These are phyloP conservation scores for Fusarium haematococcum DNA, from an alignment of 2,329 filamentous ascomycete species.

Conservation along the genomic window DNA sequence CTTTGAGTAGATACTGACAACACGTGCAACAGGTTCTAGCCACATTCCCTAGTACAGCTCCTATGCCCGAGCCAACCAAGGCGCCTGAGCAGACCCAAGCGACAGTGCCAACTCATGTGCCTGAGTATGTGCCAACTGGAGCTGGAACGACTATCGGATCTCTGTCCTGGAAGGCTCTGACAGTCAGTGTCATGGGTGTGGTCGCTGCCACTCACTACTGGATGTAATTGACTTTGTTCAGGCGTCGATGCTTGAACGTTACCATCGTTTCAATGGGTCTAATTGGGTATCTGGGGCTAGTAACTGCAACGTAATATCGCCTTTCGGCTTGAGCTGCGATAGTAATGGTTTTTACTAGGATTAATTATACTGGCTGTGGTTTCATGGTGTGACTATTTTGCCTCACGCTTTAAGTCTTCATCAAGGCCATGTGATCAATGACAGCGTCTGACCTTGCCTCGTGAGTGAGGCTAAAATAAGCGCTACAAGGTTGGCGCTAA, in stretches of 20 bases:
- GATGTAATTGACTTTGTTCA: background rate
- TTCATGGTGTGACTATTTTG: background rate
- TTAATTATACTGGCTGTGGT: background rate
- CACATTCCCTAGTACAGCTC: background rate
- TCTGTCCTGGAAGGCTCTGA: background rate
- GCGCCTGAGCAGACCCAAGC: background rate
- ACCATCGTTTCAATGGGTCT: background rate
- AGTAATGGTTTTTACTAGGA: background rate
- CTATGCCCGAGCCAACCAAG: background rate
- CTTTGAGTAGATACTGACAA: background rate
- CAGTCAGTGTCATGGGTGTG: background rate
- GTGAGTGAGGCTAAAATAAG: slow-evolving; percentile 6
- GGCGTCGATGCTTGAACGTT: background rate
- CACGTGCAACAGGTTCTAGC: background rate
- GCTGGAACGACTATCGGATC: no score
- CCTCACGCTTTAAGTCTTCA: background rate
- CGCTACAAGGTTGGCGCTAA: background rate
- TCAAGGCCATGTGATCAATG: background rate
- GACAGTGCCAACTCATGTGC: background rate
- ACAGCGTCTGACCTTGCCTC: background rate
- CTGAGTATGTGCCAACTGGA: background rate
- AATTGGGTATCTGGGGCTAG: background rate
- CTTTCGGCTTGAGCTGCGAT: background rate
- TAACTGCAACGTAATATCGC: background rate
- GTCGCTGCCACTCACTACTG: background rate